A percentile compares a stretch with the other conserved stretches of the same genome.
Conservation (phyloP, 2,329 filamentous ascomycete species). For the Aspergillus proliferans region DNA sequence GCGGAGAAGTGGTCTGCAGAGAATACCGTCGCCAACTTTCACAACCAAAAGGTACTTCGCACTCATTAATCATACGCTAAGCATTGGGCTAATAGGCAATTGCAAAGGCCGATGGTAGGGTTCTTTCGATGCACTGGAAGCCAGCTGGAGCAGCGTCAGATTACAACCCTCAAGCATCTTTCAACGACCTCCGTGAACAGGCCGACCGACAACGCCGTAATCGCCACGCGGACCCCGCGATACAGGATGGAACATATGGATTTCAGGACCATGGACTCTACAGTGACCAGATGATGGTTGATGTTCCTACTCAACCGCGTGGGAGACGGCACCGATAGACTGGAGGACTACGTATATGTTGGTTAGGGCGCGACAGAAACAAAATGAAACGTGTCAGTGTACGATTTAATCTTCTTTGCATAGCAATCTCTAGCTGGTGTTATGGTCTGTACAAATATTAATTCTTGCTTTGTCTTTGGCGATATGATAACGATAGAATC, state of each 20-base stretch:
- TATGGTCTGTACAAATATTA: not conserved
- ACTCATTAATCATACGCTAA: not conserved
- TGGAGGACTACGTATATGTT: not conserved
- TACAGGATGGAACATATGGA: slow-evolving; percentile 36
- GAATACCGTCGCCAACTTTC: slow-evolving; percentile 55
- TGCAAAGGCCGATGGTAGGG: slow-evolving; percentile 52
- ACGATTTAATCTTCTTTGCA: no score
- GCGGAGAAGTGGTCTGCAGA: slow-evolving; percentile 51
- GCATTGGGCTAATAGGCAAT: slow-evolving; percentile 13
- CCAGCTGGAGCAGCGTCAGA: slow-evolving; percentile 8
- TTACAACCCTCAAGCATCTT: slow-evolving; percentile 15
- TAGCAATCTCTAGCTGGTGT: not conserved
- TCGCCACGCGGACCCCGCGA: slow-evolving; percentile 27
- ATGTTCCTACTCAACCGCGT: slow-evolving; percentile 23
- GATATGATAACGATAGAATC: slow-evolving; percentile 15
- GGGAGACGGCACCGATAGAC: slow-evolving; percentile 14
- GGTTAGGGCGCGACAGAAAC: no score
- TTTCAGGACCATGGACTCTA: slow-evolving; percentile 30
- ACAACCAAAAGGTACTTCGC: slow-evolving; percentile 52
- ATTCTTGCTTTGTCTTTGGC: not conserved
- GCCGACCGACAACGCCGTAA: slow-evolving; percentile 35
- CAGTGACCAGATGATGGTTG: slow-evolving; percentile 38
- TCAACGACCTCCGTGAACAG: slow-evolving; percentile 33
- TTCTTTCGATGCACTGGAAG: slow-evolving; percentile 53
- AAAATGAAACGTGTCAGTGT: no score